These are phyloP conservation scores for Cladophialophora chaetospira DNA, from an alignment of 2,329 filamentous ascomycete species.

Conservation along the genomic window DNA sequence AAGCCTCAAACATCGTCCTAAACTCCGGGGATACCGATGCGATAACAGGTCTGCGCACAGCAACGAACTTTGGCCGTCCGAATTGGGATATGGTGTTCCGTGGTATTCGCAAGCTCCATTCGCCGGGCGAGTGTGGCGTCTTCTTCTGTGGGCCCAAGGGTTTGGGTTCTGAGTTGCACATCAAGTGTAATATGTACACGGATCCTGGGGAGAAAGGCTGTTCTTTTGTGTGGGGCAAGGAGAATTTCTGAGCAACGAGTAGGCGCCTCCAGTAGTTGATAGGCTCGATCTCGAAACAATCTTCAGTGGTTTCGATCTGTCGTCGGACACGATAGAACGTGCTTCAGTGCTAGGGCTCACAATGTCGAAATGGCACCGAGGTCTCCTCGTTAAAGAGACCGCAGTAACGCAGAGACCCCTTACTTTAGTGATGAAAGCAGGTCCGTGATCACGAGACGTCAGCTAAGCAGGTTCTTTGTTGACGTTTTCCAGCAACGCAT, in stretches of 20 bases:
- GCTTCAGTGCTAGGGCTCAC: no score
- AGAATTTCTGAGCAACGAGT: constrained; percentile 47
- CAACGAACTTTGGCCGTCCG: constrained; percentile 81
- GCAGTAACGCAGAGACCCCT: no score
- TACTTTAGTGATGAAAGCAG: no score
- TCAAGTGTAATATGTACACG: constrained; percentile 86
- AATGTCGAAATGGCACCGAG: no score
- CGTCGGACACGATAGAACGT: no score
- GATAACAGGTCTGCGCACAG: constrained; percentile 78
- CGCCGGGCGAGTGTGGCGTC: constrained; percentile 71
- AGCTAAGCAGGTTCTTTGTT: neutral
- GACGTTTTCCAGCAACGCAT: neutral
- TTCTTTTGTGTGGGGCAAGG: constrained; percentile 56
- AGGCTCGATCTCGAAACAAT: no score
- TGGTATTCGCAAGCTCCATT: constrained; percentile 76
- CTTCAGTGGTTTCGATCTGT: no score
- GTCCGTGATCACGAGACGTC: no score
- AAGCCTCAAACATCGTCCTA: constrained; percentile 90
- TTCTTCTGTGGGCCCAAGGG: constrained; percentile 87
- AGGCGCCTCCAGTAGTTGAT: no score
- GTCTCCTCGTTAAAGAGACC: no score
- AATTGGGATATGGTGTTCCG: constrained; percentile 93
- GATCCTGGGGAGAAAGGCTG: constrained; percentile 59
- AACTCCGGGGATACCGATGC: constrained; percentile 77
- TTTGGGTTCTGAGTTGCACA: constrained; percentile 72